Conservation (phyloP, 768 basidiomycete species). For the Boletus patriciae region DNA sequence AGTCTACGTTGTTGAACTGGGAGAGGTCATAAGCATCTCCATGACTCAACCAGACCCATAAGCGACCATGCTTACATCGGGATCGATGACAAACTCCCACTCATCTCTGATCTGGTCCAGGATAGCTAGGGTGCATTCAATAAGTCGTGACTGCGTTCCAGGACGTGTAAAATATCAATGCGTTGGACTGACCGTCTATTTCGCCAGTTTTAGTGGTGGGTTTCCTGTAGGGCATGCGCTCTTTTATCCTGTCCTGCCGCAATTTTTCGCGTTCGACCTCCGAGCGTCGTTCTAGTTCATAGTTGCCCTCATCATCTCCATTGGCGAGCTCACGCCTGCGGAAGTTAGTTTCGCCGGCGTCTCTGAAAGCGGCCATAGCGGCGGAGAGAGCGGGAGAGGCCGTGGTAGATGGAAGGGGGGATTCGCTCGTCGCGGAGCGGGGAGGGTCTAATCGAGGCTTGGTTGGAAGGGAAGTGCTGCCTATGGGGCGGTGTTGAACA, state of each 20-base stretch:
- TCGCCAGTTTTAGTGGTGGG: constrained; percentile 65
- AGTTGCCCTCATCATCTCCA: constrained; percentile 53
- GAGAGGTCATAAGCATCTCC: constrained; percentile 7
- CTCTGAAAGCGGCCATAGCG: constrained; percentile 70
- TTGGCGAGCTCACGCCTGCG: constrained; percentile 54
- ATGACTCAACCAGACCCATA: not conserved
- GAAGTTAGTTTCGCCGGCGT: constrained; percentile 47
- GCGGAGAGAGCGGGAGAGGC: constrained; percentile 48
- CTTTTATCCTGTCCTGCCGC: constrained; percentile 69
- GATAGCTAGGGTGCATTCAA: constrained; percentile 51
- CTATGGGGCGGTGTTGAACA: constrained; percentile 33
- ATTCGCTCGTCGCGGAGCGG: constrained; percentile 17
- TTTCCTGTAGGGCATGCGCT: constrained; percentile 61
- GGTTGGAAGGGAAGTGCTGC: constrained; percentile 19
- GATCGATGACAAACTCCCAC: constrained; percentile 85
- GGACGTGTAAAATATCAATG: not conserved
- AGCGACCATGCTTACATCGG: constrained; percentile 55
- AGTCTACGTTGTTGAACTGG: constrained; percentile 91
- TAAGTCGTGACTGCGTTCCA: not conserved
- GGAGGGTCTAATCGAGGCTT: constrained; percentile 19
- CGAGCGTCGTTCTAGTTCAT: constrained; percentile 55
- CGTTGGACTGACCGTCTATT: constrained; percentile 70
- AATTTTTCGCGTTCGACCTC: constrained; percentile 63
- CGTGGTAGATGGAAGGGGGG: constrained; percentile 36
- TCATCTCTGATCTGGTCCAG: constrained; percentile 84